These are phyloP conservation scores for Phytophthora cryptogea DNA, from an alignment of 352 stramenopile genomes.

Conservation along the genomic window DNA sequence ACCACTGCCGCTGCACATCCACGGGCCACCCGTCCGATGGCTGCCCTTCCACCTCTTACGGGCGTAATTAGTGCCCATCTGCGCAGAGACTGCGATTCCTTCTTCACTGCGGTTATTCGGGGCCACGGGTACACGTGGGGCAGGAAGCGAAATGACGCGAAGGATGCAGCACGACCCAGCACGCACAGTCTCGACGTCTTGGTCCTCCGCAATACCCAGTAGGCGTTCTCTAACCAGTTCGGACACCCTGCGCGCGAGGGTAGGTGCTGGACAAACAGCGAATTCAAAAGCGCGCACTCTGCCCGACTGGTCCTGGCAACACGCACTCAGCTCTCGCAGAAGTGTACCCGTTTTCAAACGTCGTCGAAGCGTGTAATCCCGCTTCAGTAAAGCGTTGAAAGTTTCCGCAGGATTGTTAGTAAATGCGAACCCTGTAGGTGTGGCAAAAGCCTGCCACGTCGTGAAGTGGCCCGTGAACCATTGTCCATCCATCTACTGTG, in stretches of 20 bases:
- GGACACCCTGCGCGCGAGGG: background rate
- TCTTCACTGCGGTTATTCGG: constrained; percentile 3
- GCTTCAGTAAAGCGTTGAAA: constrained; percentile 29
- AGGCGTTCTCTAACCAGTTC: background rate
- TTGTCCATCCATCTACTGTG: constrained; percentile 7
- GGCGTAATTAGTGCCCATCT: constrained; percentile 16
- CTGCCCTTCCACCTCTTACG: constrained; percentile 1
- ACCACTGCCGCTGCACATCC: background rate
- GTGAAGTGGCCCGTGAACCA: constrained; percentile 12
- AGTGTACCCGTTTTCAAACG: constrained; percentile 12
- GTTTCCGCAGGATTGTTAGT: constrained; percentile 27
- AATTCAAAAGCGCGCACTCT: no score
- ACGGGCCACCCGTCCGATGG: background rate
- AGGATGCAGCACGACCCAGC: background rate
- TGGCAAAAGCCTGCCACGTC: constrained; percentile 18
- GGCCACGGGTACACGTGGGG: background rate
- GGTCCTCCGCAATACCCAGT: background rate
- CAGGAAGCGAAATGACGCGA: background rate
- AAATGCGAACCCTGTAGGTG: constrained; percentile 7
- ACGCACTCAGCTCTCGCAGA: background rate
- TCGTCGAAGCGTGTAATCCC: constrained; percentile 11
- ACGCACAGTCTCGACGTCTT: background rate
- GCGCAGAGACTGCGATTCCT: constrained; percentile 5
- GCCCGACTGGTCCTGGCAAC: no score
- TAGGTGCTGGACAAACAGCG: no score